Conservation (phyloP, 257 asterid species). For the Phtheirospermum japonicum region DNA sequence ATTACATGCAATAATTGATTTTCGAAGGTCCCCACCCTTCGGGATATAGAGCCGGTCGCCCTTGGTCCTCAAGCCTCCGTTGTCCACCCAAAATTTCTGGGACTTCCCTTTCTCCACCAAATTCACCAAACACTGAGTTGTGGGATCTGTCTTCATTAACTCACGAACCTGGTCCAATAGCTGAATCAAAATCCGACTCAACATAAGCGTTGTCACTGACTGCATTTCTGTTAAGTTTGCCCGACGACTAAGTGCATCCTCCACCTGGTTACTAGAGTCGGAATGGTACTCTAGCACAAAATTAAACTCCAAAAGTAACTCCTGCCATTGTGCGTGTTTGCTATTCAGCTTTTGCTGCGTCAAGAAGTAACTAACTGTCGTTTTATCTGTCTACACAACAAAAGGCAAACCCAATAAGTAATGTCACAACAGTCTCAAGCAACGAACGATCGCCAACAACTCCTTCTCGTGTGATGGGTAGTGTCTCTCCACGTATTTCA, state of each 20-base stretch:
- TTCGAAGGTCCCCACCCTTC: too few relatives aligned
- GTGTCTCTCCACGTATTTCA: neutral
- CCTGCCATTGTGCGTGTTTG: too few relatives aligned
- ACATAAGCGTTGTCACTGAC: neutral
- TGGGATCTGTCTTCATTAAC: too few relatives aligned
- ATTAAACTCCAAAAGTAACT: neutral
- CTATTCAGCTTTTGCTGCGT: neutral
- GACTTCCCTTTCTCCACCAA: too few relatives aligned
- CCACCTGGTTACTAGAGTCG: neutral
- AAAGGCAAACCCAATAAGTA: neutral
- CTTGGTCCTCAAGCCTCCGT: too few relatives aligned
- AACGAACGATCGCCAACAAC: neutral
- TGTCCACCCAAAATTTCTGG: too few relatives aligned
- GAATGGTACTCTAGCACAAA: neutral
- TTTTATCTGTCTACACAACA: neutral
- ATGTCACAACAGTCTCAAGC: neutral
- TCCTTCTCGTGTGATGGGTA: slow-evolving; percentile 4
- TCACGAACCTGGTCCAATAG: neutral
- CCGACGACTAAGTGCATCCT: slow-evolving; percentile 8
- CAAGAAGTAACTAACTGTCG: neutral
- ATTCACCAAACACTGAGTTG: too few relatives aligned
- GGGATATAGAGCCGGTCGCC: too few relatives aligned
- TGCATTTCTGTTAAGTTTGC: neutral
- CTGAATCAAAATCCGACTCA: too few relatives aligned
- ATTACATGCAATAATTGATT: too few relatives aligned